Base-by-base conservation (phyloP, 2,329 filamentous ascomycete genomes). In the Cladosporium sphaerospermum region DNA sequence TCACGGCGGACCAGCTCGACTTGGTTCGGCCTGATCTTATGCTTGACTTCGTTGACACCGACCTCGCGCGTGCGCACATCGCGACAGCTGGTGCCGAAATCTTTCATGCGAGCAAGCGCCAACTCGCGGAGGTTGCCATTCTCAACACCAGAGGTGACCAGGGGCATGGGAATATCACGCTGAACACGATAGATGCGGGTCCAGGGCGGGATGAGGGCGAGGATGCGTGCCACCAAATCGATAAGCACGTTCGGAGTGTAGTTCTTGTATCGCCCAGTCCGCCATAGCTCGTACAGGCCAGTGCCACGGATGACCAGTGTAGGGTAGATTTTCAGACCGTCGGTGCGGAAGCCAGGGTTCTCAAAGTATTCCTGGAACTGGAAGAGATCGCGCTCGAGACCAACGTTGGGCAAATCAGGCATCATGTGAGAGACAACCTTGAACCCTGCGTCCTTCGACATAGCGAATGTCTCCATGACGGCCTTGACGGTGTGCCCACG, bases 361-460 rank as follows among this genome's bases (percentile, higher is more conserved):
- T 96, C 90, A 64, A 99, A 99, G 70, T 99, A 99, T 68, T 99
- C 95, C 59, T 89, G 82, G 71, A 99, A 99, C 63, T 99, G 93
- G 66, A 95, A 91, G 41, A 99, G 78, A 67, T 99, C 93, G 63
- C 93, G 86, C 73, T 99, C 95, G 88, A 97, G 96, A 53, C 93
- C 93, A 2, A 99, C 93, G 64, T 99, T 99, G 3, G 93, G 93
- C 45, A 99, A 74, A 68, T 99, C 93, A 1, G 93, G 93, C 93
- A 99, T 99, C 93, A 99, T 99, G 73, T 99, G 93, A 61, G 89
- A 95, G 57, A 99, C 93, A 1, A 99, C 93, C 71, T 99, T 99
- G 80, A 96, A 99, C 1, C 93, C 93, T 5, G 95, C 90, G 69
- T 99, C 95, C 72, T 99, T 99, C 58, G 93, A 84, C n/a, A 96